Evolutionary conservation across 352 stramenopile genomes (phyloP).

Genomic region (Pythium brassicae): DNA sequence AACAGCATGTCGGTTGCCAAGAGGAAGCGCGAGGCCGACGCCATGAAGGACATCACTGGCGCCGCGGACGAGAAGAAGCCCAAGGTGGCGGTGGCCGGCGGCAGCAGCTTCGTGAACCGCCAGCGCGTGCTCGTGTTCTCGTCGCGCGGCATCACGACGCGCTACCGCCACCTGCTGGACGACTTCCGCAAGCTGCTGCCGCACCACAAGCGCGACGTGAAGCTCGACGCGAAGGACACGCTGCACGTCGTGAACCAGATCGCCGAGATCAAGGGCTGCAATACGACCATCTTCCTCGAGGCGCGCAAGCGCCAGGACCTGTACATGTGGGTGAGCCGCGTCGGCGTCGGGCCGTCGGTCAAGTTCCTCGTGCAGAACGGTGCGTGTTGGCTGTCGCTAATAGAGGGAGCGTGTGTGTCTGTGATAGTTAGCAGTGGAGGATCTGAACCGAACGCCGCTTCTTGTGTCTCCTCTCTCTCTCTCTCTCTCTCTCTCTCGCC

Average conservation of each 20-base stretch:
- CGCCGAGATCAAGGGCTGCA: slow-evolving; percentile 97
- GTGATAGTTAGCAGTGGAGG: background rate
- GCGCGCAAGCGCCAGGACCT: slow-evolving; percentile 97
- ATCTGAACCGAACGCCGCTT: background rate
- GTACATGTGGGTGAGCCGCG: slow-evolving; percentile 98
- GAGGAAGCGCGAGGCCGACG: slow-evolving; percentile 17
- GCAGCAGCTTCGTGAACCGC: slow-evolving; percentile 86
- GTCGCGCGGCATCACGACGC: slow-evolving; percentile 90
- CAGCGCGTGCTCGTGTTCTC: slow-evolving; percentile 92
- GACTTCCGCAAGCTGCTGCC: slow-evolving; percentile 97
- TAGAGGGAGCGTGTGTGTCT: slow-evolving; percentile 4
- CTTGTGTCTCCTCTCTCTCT: background rate
- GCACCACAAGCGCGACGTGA: slow-evolving; percentile 99
- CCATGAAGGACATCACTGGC: slow-evolving; percentile 19
- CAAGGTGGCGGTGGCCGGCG: slow-evolving; percentile 23
- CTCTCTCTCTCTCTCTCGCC: background rate
- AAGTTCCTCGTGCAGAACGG: slow-evolving; percentile 98
- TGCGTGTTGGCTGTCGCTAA: too few relatives aligned
- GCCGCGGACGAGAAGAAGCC: slow-evolving; percentile 38
- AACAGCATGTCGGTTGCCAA: slow-evolving; percentile 17
- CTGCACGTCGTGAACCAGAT: slow-evolving; percentile 98
- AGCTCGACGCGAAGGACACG: slow-evolving; percentile 95
- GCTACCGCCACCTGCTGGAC: slow-evolving; percentile 98
- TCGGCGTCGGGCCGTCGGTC: slow-evolving; percentile 92
- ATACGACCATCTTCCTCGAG: slow-evolving; percentile 96